Evolutionary conservation across 306 rosid genomes (phyloP).

Genomic region (Cucumis melo): DNA sequence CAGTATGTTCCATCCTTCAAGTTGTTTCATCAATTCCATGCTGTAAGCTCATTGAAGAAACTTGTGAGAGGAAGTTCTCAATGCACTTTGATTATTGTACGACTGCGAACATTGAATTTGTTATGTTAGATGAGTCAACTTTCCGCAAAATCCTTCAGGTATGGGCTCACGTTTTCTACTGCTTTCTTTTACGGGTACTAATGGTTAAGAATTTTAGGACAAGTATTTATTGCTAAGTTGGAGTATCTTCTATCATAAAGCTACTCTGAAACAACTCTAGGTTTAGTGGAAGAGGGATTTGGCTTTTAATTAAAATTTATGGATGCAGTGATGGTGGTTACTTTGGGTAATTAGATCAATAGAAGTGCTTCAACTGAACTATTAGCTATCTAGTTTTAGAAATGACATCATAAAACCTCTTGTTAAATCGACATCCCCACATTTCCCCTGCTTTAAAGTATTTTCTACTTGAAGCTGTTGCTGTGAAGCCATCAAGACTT

Average conservation of each 20-base stretch:
- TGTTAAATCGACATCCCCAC: neutral
- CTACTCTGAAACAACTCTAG: neutral
- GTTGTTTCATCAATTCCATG: constrained; percentile 66
- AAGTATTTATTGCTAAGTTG: constrained; percentile 3
- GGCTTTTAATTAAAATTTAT: neutral
- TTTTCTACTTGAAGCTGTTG: neutral
- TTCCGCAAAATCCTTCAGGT: constrained; percentile 71
- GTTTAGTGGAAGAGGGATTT: neutral
- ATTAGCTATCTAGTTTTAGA: neutral
- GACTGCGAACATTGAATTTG: constrained; percentile 67
- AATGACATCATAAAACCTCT: neutral
- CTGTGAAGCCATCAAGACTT: neutral
- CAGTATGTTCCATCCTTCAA: constrained; percentile 73
- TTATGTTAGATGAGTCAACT: constrained; percentile 52
- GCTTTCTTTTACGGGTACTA: constrained; percentile 12
- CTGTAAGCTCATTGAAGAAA: constrained; percentile 64
- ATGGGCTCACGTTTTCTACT: constrained; percentile 16
- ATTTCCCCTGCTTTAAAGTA: neutral
- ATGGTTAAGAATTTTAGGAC: constrained; percentile 6
- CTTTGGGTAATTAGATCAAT: neutral
- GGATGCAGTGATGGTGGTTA: neutral
- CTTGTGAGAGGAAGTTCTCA: constrained; percentile 60
- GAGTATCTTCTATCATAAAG: neutral
- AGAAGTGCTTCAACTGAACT: neutral
- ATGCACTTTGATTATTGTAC: constrained; percentile 89